Percentiles rank a stretch among this genome's conserved stretches.
phyloP scores from a whole-genome alignment of 768 basidiomycete species.

The Suillus spraguei region DNA sequence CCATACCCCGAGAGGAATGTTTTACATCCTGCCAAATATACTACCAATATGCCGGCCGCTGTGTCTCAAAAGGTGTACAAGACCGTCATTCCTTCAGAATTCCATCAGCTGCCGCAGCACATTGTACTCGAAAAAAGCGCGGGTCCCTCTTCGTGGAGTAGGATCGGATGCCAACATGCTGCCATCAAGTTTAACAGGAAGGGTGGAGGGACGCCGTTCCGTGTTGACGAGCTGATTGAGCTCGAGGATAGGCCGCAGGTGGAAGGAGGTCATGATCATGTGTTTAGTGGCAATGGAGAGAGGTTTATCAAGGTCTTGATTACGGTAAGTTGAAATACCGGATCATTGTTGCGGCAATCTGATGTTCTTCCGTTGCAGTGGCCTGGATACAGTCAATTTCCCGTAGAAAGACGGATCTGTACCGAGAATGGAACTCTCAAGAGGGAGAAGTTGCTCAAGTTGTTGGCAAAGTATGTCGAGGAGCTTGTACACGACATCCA shows the following conservation, averaged over 20 bases:
- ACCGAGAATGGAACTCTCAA: constrained; percentile 37
- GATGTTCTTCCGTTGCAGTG: constrained; percentile 35
- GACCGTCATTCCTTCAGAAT: constrained; percentile 25
- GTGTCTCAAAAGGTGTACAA: constrained; percentile 12
- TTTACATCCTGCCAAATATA: constrained; percentile 26
- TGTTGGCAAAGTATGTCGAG: constrained; percentile 33
- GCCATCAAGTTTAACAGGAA: constrained; percentile 35
- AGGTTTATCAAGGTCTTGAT: constrained; percentile 39
- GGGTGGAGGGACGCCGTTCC: constrained; percentile 29
- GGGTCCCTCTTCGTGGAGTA: background rate
- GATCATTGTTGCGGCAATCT: constrained; percentile 5
- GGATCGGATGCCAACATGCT: constrained; percentile 19
- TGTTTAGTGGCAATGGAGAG: constrained; percentile 24
- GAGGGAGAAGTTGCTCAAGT: constrained; percentile 32
- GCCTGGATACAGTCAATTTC: constrained; percentile 48
- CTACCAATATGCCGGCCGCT: constrained; percentile 11
- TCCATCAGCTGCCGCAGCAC: constrained; percentile 18
- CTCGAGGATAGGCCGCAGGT: constrained; percentile 29
- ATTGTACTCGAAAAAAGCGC: constrained; percentile 16
- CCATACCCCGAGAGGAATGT: constrained; percentile 34
- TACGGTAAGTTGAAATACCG: constrained; percentile 28
- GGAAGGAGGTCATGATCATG: constrained; percentile 20
- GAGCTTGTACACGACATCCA: constrained; percentile 33
- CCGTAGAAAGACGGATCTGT: constrained; percentile 40
- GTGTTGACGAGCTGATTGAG: constrained; percentile 25